Base-by-base conservation (phyloP, 2,329 filamentous ascomycete species). In the Trichoderma koningii region DNA sequence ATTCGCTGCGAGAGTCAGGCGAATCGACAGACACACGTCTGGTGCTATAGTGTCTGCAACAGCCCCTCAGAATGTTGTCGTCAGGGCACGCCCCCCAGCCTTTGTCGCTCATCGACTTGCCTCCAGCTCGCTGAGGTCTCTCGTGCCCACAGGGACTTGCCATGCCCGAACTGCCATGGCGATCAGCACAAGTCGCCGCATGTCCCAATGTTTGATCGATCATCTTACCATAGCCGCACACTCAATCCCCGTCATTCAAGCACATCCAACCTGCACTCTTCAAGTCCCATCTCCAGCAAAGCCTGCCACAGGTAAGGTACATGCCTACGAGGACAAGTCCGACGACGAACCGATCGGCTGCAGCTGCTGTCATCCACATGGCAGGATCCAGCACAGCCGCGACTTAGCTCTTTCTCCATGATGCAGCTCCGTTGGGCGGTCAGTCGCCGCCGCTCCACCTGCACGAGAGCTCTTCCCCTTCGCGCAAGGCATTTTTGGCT, bases 341-440 rank as follows among this genome's bases (percentile, higher is more conserved):
- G 34, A 38, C 34, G 12, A 5, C 34, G 34, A 38, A 38, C 34
- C 34, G 34, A 38, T 38, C 34, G 34, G 12, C 34, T 55, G 60
- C 60, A 63, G 51, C 60, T 53, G 45, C 28, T 44, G 26, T 38
- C 55, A 59, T 47, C n/a, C 30, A 19, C 42, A 41, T 26, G 60
- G 48, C 60, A 38, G 48, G 21, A 45, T 55, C 48, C 60, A 63
- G 60, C 60, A 55, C 53, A 63, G 50, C 52, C 51, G 52, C 34
- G 34, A 14, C 34, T 38, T 38, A 38, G 34, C 12, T 38, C 34
- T 14, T 38, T 14, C 42, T 42, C 30, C 50, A 30, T 48, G 26
- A 56, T 64, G 52, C 61, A 56, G 34, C 51, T 65, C 55, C 55
- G 55, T 42, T 52, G 63, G 63, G 63, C 63, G 63, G 63, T 65